phyloP scores from a whole-genome alignment of 371 early-diverging fungal species.

The Mucor irregularis region DNA sequence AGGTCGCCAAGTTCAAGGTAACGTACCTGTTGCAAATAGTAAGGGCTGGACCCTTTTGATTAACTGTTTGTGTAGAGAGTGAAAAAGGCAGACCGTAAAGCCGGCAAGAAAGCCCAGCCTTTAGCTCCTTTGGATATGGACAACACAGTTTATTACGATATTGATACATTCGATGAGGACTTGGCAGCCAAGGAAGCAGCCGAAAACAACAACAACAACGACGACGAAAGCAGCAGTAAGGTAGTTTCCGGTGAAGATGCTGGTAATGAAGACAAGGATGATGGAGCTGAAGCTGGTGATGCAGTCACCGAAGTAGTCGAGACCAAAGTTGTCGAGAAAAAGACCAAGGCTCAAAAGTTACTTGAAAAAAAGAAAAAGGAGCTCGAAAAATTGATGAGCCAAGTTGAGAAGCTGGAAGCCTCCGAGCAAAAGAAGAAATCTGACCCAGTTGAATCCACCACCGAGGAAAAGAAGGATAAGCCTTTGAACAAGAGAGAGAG shows the following conservation, averaged over 20 bases:
- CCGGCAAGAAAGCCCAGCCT: conserved; percentile 43
- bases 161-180: conserved; percentile 60
- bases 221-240: neutral
- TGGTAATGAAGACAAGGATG: conserved; percentile 2
- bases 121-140: conserved; percentile 49
- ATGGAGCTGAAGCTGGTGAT: conserved; percentile 4
- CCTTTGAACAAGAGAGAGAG: conserved; percentile 32
- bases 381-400: conserved; percentile 17
- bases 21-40: neutral
- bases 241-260: neutral
- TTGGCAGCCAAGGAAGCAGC: conserved; percentile 28
- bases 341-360: conserved; percentile 25
- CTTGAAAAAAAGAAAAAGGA: conserved; percentile 32
- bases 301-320: conserved; percentile 10
- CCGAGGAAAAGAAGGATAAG: conserved; percentile 6
- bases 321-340: conserved; percentile 19
- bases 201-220: neutral
- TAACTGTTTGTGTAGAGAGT: conserved; percentile 42
- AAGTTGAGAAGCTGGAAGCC: conserved; percentile 24
- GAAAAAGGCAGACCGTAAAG: conserved; percentile 40
- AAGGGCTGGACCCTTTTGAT: too few relatives aligned
- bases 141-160: conserved; percentile 47
- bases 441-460: neutral
- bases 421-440: neutral
- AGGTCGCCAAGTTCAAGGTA: conserved; percentile 74